These are phyloP conservation scores for Bonia amplexicaulis DNA, from an alignment of 176 grass and related monocot species.

Conservation along the genomic window DNA sequence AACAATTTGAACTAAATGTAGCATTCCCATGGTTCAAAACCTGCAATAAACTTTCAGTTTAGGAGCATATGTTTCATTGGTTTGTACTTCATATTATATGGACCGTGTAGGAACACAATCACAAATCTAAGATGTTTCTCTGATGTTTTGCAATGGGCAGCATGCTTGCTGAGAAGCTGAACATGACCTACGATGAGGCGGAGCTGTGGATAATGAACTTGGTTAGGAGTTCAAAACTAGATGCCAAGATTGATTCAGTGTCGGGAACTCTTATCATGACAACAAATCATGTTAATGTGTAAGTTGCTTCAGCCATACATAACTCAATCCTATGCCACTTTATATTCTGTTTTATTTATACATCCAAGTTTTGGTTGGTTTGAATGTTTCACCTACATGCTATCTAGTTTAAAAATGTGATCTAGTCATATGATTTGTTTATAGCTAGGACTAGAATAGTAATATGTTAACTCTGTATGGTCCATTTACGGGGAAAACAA, in stretches of 20 bases:
- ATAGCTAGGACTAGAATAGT: background rate
- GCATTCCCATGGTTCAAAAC: background rate
- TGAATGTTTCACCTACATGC: background rate
- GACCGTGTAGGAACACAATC: background rate
- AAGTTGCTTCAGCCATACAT: constrained; percentile 30
- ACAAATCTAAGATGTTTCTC: background rate
- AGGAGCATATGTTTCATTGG: background rate
- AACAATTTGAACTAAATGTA: background rate
- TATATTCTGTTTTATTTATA: background rate
- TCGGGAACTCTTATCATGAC: constrained; percentile 83
- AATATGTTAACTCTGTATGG: background rate
- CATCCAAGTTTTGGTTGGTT: background rate
- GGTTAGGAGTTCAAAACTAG: constrained; percentile 78
- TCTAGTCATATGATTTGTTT: background rate
- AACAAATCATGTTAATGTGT: constrained; percentile 72
- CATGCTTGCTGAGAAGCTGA: constrained; percentile 74
- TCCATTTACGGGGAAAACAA: background rate
- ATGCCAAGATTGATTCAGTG: constrained; percentile 85
- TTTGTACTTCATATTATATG: background rate
- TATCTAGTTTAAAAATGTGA: background rate
- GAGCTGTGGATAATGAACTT: constrained; percentile 88
- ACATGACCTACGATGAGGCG: constrained; percentile 76
- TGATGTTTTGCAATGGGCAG: constrained; percentile 41
- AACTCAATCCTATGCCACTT: background rate
- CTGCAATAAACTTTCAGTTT: background rate